Evolutionary conservation across 2,329 filamentous ascomycete species (phyloP).

Genomic region (Paecilomyces formosus): DNA sequence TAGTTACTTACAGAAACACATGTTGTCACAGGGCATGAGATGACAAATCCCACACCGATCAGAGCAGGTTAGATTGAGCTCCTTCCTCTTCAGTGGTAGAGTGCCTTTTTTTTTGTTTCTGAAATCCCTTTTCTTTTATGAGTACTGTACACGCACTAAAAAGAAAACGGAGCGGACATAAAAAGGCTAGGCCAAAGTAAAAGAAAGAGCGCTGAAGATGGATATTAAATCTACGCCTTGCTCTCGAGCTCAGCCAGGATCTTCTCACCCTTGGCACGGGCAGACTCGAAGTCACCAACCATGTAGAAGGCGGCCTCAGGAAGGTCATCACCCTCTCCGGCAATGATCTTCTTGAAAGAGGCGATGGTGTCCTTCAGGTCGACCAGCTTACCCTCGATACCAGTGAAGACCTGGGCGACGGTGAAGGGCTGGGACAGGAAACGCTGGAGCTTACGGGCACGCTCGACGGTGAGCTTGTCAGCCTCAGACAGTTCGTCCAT

Average conservation of each 20-base stretch:
- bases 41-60: conserved; percentile 11
- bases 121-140: conserved; percentile 25
- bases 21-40: conserved; percentile 23
- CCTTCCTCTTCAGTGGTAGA: conserved; percentile 8
- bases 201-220: conserved; percentile 17
- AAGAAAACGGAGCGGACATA: conserved; percentile 25
- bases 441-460: conserved; percentile 99
- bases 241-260: conserved; percentile 89
- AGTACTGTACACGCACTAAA: conserved; percentile 34
- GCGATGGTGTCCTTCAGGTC: conserved; percentile 97
- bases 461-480: conserved; percentile 99
- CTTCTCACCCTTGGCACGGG: conserved; percentile 97
- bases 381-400: conserved; percentile 94
- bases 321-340: conserved; percentile 89
- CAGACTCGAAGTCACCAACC: conserved; percentile 92
- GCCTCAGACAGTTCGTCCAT: conserved; percentile 99
- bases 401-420: conserved; percentile 62
- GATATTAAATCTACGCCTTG: conserved; percentile 42
- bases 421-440: conserved; percentile 99
- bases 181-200: conserved; percentile 25
- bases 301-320: conserved; percentile 93
- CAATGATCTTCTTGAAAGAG: conserved; percentile 95
- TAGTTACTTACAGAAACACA: conserved; percentile 33
- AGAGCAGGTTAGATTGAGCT: conserved; percentile 4
- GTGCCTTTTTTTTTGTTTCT: background rate